Percentiles rank a stretch among this genome's conserved stretches.
phyloP scores from a whole-genome alignment of 83 land plant species.

The Thuja plicata region DNA sequence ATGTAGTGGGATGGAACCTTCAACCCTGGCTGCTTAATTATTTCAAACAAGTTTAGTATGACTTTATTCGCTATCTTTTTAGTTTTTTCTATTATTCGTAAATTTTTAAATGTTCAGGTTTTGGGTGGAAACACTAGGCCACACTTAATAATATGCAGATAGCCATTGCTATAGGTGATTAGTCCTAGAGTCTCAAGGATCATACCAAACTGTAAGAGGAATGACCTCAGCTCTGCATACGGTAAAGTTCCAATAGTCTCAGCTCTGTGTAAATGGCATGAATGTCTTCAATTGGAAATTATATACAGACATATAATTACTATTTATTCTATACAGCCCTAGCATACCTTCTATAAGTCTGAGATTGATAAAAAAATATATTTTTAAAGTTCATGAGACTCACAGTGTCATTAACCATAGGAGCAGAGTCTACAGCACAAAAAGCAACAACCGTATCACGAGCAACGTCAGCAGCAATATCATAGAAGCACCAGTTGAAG shows the following conservation, averaged over 20 bases:
- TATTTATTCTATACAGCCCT: not conserved
- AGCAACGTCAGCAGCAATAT: too few species aligned
- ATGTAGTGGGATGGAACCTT: not conserved
- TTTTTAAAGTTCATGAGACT: not conserved
- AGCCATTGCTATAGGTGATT: not conserved
- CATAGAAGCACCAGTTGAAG: too few species aligned
- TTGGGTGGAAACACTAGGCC: not conserved
- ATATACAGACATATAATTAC: not conserved
- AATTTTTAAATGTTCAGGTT: not conserved
- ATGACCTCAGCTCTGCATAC: not conserved
- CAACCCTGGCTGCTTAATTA: not conserved
- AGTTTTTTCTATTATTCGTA: too few species aligned
- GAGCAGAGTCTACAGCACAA: too few species aligned
- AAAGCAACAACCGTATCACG: too few species aligned
- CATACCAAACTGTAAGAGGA: not conserved
- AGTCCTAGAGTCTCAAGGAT: not conserved
- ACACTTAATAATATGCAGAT: not conserved
- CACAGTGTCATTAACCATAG: not conserved
- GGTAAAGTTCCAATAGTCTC: not conserved
- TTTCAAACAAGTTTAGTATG: not conserved
- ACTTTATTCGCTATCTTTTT: not conserved
- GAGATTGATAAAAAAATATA: not conserved
- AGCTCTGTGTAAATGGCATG: not conserved
- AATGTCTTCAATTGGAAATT: not conserved
- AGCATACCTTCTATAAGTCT: not conserved